phyloP scores from a whole-genome alignment of 1,139 yeast species.

The Petasospora fabianii region DNA sequence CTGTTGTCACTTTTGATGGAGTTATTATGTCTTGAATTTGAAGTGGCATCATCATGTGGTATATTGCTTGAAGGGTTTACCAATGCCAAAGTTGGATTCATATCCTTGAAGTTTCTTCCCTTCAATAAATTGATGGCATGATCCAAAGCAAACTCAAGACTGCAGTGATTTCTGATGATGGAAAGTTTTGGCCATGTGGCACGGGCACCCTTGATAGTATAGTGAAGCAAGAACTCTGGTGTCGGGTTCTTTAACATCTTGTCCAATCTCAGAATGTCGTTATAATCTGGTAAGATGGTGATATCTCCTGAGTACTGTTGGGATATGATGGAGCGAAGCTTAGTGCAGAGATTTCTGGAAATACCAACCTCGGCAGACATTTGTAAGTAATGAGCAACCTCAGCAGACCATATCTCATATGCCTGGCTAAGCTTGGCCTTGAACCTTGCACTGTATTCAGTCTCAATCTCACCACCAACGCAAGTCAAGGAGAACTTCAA shows the following conservation, averaged over 20 bases:
- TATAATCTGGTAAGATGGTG: conserved; percentile 79
- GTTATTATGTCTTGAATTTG: too few species aligned
- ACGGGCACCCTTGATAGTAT: conserved; percentile 77
- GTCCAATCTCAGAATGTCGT: conserved; percentile 50
- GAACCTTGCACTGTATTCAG: conserved; percentile 52
- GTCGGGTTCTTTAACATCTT: conserved; percentile 78
- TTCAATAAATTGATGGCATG: conserved; percentile 65
- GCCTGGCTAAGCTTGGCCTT: conserved; percentile 52
- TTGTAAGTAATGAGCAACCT: conserved; percentile 73
- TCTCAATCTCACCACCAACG: conserved; percentile 68
- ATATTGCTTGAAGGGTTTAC: conserved; percentile 21
- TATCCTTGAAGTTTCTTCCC: conserved; percentile 42
- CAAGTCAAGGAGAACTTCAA: conserved; percentile 62
- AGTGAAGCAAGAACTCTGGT: conserved; percentile 64
- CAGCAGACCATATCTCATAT: conserved; percentile 62
- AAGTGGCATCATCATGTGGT: conserved; percentile 2
- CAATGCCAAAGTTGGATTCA: conserved; percentile 19
- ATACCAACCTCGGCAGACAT: conserved; percentile 63
- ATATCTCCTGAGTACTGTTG: conserved; percentile 93
- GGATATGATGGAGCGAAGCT: conserved; percentile 67
- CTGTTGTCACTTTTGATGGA: conserved; percentile 1
- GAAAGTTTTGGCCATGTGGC: conserved; percentile 94
- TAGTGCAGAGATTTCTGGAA: conserved; percentile 66
- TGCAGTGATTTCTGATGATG: conserved; percentile 81
- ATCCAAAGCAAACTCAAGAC: conserved; percentile 84